Percentiles rank a stretch among this genome's conserved stretches.
Conservation (phyloP, 495 filamentous ascomycete genomes). For the Penicillium crystallinum region DNA sequence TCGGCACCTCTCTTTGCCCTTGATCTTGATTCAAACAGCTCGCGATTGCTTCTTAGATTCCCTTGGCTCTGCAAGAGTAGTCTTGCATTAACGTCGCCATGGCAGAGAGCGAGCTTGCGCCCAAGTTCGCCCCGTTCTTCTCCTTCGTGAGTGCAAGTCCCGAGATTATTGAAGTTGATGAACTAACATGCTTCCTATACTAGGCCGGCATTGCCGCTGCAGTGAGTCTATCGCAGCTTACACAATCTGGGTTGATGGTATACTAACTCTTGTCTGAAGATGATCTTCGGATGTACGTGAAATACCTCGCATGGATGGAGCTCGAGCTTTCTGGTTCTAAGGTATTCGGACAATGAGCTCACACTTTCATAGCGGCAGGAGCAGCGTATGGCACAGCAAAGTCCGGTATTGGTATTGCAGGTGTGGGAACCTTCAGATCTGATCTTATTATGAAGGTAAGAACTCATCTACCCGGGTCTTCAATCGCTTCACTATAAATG, state of each 20-base stretch:
- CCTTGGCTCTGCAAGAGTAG: not conserved
- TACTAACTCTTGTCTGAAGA: slow-evolving; percentile 42
- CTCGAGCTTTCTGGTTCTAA: slow-evolving; percentile 8
- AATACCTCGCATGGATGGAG: slow-evolving; percentile 8
- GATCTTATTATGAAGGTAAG: slow-evolving; percentile 97
- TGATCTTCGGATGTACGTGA: slow-evolving; percentile 83
- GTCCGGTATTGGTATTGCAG: slow-evolving; percentile 92
- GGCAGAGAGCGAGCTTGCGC: slow-evolving; percentile 65
- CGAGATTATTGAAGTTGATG: slow-evolving; percentile 14
- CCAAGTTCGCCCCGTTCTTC: slow-evolving; percentile 94
- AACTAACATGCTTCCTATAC: slow-evolving; percentile 30
- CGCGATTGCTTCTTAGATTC: not conserved
- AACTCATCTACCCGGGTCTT: not conserved
- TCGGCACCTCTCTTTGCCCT: slow-evolving; percentile 3
- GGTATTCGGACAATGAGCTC: slow-evolving; percentile 10
- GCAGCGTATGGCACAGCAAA: slow-evolving; percentile 98
- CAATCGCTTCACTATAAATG: not conserved
- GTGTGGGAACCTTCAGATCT: slow-evolving; percentile 85
- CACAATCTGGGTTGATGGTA: not conserved
- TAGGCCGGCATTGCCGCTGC: slow-evolving; percentile 86
- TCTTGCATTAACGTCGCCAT: slow-evolving; percentile 38
- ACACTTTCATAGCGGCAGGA: slow-evolving; percentile 62
- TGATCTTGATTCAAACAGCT: not conserved
- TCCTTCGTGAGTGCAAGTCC: slow-evolving; percentile 70
- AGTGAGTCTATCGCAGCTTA: slow-evolving; percentile 57